Percentiles rank a stretch among this genome's conserved stretches.
Evolutionary conservation across 805 yeast species (phyloP).

Genomic region (Tetrapisispora namnaoensis): DNA sequence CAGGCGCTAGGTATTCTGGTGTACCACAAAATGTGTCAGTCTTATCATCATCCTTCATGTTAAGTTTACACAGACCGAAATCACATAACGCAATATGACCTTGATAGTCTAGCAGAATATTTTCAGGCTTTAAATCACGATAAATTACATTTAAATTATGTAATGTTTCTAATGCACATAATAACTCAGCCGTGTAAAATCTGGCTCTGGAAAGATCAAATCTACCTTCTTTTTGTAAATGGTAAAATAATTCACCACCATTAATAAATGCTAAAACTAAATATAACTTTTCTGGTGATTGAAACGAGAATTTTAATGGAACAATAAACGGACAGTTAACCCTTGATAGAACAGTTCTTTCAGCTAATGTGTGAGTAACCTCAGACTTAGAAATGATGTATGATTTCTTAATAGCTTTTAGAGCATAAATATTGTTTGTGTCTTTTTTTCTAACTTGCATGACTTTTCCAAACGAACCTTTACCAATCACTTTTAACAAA

Average conservation of each 20-base stretch:
- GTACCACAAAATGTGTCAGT: conserved; percentile 94
- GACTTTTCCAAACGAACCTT: conserved; percentile 95
- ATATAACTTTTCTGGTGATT: conserved; percentile 81
- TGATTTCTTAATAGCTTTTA: conserved; percentile 84
- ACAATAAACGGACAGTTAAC: conserved; percentile 91
- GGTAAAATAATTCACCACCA: conserved; percentile 93
- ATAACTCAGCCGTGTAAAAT: conserved; percentile 85
- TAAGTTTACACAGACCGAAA: conserved; percentile 89
- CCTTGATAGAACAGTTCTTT: conserved; percentile 84
- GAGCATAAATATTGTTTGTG: conserved; percentile 85
- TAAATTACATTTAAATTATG: conserved; percentile 88
- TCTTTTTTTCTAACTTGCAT: conserved; percentile 96
- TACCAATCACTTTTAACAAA: conserved; percentile 85
- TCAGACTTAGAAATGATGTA: conserved; percentile 89
- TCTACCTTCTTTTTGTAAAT: conserved; percentile 78
- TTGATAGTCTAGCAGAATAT: conserved; percentile 83
- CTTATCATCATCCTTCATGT: conserved; percentile 81
- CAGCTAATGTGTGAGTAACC: conserved; percentile 91
- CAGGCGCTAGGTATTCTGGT: conserved; percentile 94
- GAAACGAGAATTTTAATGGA: conserved; percentile 89
- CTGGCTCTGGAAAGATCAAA: conserved; percentile 81
- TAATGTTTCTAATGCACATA: conserved; percentile 82
- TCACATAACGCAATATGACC: conserved; percentile 97
- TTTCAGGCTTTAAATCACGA: conserved; percentile 91
- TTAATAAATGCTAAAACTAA: conserved; percentile 84